A percentile compares a stretch with the other conserved stretches of the same genome.
Evolutionary conservation across 345 rosid genomes (phyloP).

Genomic region (Stellera chamaejasme): DNA sequence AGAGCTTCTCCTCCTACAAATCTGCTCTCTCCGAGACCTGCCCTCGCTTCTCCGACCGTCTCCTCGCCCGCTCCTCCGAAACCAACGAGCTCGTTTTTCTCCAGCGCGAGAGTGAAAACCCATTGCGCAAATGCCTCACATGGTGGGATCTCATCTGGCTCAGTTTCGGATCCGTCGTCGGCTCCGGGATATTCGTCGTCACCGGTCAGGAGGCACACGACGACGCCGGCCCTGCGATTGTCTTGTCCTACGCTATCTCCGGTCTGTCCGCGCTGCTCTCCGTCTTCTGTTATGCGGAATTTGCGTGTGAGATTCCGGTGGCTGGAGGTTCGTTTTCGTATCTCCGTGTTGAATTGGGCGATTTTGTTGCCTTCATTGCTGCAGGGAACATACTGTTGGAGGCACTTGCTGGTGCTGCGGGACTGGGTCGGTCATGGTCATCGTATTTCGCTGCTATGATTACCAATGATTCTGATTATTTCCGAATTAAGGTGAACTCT

Average conservation of each 20-base stretch:
- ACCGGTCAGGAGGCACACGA: no score
- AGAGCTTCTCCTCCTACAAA: no score
- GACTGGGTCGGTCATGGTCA: constrained; percentile 70
- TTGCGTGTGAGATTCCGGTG: constrained; percentile 69
- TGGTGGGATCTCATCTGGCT: no score
- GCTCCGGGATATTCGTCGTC: no score
- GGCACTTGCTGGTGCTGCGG: constrained; percentile 74
- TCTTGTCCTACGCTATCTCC: constrained; percentile 55
- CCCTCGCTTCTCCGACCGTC: no score
- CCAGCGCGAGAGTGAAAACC: no score
- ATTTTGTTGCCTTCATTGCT: constrained; percentile 63
- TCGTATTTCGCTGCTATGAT: constrained; percentile 75
- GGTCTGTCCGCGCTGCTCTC: constrained; percentile 70
- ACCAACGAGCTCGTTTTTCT: no score
- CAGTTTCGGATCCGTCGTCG: no score
- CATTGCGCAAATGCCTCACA: no score
- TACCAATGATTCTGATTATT: constrained; percentile 34
- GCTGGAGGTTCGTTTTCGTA: constrained; percentile 82
- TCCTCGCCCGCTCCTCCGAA: no score
- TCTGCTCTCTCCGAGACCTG: no score
- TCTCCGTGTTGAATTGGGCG: constrained; percentile 67
- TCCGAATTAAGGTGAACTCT: constrained; percentile 36
- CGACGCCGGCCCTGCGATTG: no score
- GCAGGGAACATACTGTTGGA: constrained; percentile 78
- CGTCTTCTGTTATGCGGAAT: constrained; percentile 66